phyloP scores from a whole-genome alignment of 164 flowering plant genomes.

The Dillenia turbinata region DNA sequence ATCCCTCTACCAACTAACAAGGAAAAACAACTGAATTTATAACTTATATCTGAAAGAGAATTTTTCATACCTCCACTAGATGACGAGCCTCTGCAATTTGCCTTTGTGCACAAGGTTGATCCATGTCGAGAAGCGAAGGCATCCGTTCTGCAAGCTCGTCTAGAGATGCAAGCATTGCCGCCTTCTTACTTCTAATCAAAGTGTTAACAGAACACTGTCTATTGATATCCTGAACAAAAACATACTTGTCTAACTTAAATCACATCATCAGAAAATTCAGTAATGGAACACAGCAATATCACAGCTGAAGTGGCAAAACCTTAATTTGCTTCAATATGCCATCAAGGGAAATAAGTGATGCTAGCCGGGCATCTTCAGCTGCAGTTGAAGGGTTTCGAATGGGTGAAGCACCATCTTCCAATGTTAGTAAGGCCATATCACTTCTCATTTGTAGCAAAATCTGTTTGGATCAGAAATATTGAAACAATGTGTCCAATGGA shows the following conservation, averaged over 20 bases:
- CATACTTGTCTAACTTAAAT: neutral
- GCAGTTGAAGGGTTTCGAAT: constrained; percentile 84
- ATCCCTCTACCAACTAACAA: too few relatives aligned
- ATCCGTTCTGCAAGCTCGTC: constrained; percentile 76
- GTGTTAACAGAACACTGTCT: constrained; percentile 61
- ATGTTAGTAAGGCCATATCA: constrained; percentile 58
- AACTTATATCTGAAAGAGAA: too few relatives aligned
- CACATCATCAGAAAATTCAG: neutral
- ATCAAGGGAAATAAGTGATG: constrained; percentile 93
- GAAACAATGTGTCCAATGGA: constrained; percentile 3
- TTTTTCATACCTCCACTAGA: constrained; percentile 51
- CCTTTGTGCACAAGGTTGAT: constrained; percentile 90
- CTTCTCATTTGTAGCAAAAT: constrained; percentile 88
- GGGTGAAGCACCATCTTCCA: constrained; percentile 76
- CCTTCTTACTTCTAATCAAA: constrained; percentile 71
- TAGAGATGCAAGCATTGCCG: constrained; percentile 58
- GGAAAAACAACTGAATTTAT: too few relatives aligned
- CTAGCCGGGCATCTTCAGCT: constrained; percentile 93
- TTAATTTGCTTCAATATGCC: constrained; percentile 88
- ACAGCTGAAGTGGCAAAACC: constrained; percentile 36
- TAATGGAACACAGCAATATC: neutral
- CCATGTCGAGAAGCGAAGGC: constrained; percentile 97
- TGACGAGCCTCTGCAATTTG: constrained; percentile 81
- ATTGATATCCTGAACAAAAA: constrained; percentile 55
- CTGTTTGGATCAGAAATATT: constrained; percentile 31